Evolutionary conservation across 306 rosid species (phyloP).

Genomic region (apple (Malus domestica)): DNA sequence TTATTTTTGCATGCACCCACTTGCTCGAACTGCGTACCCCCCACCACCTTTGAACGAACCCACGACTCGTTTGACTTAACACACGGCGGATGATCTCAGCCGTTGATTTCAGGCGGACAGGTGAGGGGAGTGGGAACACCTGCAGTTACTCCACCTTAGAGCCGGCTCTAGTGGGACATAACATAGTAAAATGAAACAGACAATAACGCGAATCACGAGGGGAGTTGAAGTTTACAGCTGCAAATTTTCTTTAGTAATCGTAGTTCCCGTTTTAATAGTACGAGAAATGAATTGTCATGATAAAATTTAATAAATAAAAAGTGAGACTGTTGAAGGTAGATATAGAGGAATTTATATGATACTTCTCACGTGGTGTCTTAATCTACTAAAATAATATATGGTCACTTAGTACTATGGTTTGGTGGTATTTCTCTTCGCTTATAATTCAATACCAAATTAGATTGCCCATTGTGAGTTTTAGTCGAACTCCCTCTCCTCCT

Average conservation of each 20-base stretch:
- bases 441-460: too few species aligned
- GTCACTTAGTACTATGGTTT: rapidly evolving
- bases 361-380: too few species aligned
- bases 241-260: not conserved
- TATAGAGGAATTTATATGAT: too few species aligned
- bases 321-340: too few species aligned
- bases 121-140: not conserved
- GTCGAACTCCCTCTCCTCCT: rapidly evolving
- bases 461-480: rapidly evolving
- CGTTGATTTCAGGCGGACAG: not conserved
- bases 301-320: too few species aligned
- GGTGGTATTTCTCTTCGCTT: too few species aligned
- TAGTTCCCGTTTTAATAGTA: too few species aligned
- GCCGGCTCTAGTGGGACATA: not conserved
- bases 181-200: not conserved
- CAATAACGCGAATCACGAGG: not conserved
- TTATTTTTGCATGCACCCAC: slow-evolving; percentile 40
- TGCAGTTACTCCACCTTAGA: not conserved
- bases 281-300: too few species aligned
- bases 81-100: not conserved
- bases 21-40: slow-evolving; percentile 30
- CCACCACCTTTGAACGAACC: slow-evolving; percentile 10
- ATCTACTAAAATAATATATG: too few species aligned
- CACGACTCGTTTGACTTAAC: slow-evolving; percentile 24
- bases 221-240: not conserved